Evolutionary conservation across 495 filamentous ascomycete species (phyloP), one percentile per base, ranked within the genome.

Genomic region (Penicillium arizonense): DNA sequence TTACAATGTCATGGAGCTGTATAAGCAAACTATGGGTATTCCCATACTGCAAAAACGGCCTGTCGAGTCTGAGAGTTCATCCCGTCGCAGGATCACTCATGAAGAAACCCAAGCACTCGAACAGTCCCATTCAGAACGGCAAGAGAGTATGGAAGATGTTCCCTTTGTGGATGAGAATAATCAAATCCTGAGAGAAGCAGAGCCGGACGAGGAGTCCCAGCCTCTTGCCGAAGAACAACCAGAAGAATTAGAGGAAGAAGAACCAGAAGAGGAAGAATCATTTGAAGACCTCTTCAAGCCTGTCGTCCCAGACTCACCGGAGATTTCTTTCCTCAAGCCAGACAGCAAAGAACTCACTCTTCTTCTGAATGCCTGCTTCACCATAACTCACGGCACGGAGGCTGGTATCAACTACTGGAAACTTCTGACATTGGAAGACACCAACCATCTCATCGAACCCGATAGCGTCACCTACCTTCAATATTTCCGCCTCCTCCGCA

Each of bases 11-110:
- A 75, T 96, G 18, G 77, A 78, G 7, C 70, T 98, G 20, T 67
- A 91, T 12, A 75, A 89, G 44, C 87, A 96, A 68, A 88, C 90
- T 7, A 90, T 89, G 79, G 76, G 80, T 26, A 78, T 93, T 52
- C 83, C 86, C 2, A 70, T 75, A 32, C 47, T 72, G 14, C 53
- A 59, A 9, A 57, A 61, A 12, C 32, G 62, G 9, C 74, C 70
- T 16, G 8, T 14, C 13, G 50, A 57, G n/a, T 8, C 34, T 3
- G 55, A 51, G 28, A 35, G 28, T 30, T 30, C 26, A 13, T 46
- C 51, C 20, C 56, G 46, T 28, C 52, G 47, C 36, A 40, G 37
- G 18, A 43, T 58, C 41, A 43, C 40, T n/a, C 51, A 5, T 23
- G 51, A 47, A 23, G 46, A 51, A 35, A 43, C 5, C 9, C 20